phyloP scores from a whole-genome alignment of 2,329 filamentous ascomycete genomes.

The Furcasterigmium furcatum region DNA sequence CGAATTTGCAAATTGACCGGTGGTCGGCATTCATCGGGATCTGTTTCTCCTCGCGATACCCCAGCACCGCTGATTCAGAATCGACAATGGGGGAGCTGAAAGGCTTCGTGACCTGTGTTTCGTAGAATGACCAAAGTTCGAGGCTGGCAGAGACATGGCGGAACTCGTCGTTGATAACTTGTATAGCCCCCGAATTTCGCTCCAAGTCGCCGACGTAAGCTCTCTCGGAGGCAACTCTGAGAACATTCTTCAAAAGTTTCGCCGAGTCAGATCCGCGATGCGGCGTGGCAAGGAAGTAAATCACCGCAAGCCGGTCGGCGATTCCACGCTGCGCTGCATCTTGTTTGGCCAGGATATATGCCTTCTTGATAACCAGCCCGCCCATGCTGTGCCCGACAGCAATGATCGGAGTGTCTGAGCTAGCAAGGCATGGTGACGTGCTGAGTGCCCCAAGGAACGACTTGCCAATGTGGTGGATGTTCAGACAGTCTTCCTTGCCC shows the following conservation, averaged over 20 bases:
- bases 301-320: conserved; percentile 13
- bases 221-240: conserved; percentile 12
- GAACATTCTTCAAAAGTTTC: conserved; percentile 17
- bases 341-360: conserved; percentile 18
- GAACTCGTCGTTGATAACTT: conserved; percentile 22
- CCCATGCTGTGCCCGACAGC: conserved; percentile 28
- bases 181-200: conserved; percentile 14
- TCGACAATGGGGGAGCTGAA: conserved; percentile 18
- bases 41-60: conserved; percentile 17
- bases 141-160: conserved; percentile 12
- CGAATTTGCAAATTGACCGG: conserved; percentile 25
- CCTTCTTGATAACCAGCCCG: conserved; percentile 24
- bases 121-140: conserved; percentile 21
- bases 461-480: conserved; percentile 27
- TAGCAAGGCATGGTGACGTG: conserved; percentile 15
- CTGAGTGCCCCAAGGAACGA: conserved; percentile 21
- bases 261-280: conserved; percentile 20
- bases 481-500: conserved; percentile 18
- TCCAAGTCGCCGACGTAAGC: conserved; percentile 18
- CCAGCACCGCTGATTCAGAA: conserved; percentile 18
- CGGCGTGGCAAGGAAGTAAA: conserved; percentile 25
- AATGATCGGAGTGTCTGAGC: conserved; percentile 18
- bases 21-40: conserved; percentile 23
- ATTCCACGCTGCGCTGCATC: conserved; percentile 10
- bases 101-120: conserved; percentile 14